A percentile compares a stretch with the other conserved stretches of the same genome.
Conservation (phyloP, 257 asterid species). For the Linderniella brevidens region DNA sequence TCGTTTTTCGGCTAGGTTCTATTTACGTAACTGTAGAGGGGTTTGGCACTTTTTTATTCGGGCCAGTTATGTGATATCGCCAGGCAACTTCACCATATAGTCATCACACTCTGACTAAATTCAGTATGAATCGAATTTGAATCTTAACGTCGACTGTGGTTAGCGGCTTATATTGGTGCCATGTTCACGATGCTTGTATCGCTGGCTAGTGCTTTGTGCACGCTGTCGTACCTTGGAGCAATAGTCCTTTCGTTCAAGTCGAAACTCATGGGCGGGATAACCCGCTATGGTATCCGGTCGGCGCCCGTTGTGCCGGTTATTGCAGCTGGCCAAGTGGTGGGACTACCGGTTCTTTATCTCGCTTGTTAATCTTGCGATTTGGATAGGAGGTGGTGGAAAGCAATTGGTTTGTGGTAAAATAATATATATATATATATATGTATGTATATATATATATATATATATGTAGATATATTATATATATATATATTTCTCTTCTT, state of each 20-base stretch:
- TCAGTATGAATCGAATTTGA: no score
- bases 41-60: no score
- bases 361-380: slow-evolving; percentile 24
- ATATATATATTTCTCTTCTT: no score
- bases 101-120: no score
- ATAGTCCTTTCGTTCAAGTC: slow-evolving; percentile 42
- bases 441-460: no score
- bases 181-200: slow-evolving; percentile 94
- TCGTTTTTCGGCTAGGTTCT: no score
- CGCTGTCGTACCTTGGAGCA: slow-evolving; percentile 81
- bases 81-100: no score
- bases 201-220: slow-evolving; percentile 76
- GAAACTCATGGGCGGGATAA: slow-evolving; percentile 85
- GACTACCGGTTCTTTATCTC: slow-evolving; percentile 16
- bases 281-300: slow-evolving; percentile 82
- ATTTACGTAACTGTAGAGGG: no score
- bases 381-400: slow-evolving; percentile 98
- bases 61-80: no score
- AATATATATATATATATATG: no score
- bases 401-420: slow-evolving; percentile 55
- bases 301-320: slow-evolving; percentile 80
- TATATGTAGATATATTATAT: no score
- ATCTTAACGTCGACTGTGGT: no score
- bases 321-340: slow-evolving; percentile 85
- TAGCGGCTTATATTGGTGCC: slow-evolving; percentile 98